Conservation (phyloP, 108 stramenopile genomes). For the Parmales sp. region DNA sequence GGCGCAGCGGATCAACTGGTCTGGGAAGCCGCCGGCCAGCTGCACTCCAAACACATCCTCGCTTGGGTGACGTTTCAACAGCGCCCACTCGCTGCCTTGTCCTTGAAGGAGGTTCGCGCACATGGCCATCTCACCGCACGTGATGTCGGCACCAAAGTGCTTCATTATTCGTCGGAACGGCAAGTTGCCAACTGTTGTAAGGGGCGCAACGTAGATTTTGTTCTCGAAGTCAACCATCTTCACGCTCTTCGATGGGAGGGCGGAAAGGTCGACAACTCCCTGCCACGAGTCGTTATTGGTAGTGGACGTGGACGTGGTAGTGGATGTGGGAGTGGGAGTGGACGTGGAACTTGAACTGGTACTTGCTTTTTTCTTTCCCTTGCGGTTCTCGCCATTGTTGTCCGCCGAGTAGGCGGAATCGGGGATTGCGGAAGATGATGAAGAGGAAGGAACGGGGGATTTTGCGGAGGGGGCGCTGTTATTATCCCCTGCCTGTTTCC, state of each 20-base stretch:
- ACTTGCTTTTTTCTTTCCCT: constrained; percentile 18
- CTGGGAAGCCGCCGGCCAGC: constrained; percentile 77
- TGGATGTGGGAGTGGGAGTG: background rate
- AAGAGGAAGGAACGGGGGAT: background rate
- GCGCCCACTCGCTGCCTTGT: constrained; percentile 80
- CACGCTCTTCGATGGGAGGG: constrained; percentile 48
- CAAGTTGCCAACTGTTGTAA: constrained; percentile 96
- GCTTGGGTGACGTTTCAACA: constrained; percentile 75
- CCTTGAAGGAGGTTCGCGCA: constrained; percentile 69
- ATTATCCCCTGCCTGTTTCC: constrained; percentile 37
- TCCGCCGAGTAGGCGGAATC: background rate
- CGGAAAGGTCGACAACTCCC: constrained; percentile 12
- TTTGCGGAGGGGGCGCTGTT: too few relatives aligned
- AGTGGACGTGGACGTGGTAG: constrained; percentile 6
- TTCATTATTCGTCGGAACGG: constrained; percentile 95
- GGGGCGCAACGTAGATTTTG: constrained; percentile 95
- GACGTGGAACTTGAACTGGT: constrained; percentile 9
- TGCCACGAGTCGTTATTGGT: constrained; percentile 10
- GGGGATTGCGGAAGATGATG: background rate
- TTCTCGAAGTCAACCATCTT: constrained; percentile 79
- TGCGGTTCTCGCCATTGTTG: background rate
- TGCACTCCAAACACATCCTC: constrained; percentile 97
- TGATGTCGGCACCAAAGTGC: constrained; percentile 91
- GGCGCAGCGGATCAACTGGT: constrained; percentile 65
- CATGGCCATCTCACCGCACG: constrained; percentile 97